Conservation (phyloP, 164 flowering plant genomes). For the Malania oleifera region DNA sequence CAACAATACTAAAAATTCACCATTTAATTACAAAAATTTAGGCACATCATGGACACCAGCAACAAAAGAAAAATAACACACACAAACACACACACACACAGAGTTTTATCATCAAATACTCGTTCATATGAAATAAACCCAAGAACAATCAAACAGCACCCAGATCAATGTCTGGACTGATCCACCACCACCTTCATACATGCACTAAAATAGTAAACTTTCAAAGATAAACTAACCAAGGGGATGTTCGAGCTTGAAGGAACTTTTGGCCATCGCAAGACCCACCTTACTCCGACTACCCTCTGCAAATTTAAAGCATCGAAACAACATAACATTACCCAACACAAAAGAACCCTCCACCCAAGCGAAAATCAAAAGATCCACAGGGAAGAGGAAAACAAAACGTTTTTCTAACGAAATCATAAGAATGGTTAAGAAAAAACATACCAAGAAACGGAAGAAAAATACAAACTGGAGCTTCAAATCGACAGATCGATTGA, state of each 20-base stretch:
- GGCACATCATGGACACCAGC: no score
- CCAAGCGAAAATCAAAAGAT: background rate
- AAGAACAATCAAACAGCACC: background rate
- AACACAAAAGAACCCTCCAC: background rate
- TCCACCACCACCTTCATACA: background rate
- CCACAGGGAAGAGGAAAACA: background rate
- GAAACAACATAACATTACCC: conserved; percentile 2
- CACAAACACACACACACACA: no score
- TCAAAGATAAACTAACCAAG: background rate
- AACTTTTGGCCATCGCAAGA: background rate
- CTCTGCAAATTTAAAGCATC: conserved; percentile 22
- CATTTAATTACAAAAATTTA: no score
- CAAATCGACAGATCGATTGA: background rate
- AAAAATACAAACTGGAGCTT: background rate
- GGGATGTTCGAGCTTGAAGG: background rate
- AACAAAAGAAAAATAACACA: no score
- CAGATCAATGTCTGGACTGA: background rate
- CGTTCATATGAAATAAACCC: no score
- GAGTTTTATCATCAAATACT: no score
- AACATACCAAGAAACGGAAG: conserved; percentile 6
- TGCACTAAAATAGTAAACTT: background rate
- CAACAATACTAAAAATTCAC: no score
- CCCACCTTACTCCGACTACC: background rate
- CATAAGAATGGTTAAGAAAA: background rate
- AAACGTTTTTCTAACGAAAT: background rate